phyloP scores from a whole-genome alignment of 805 yeast species.

The Martiniozyma abietophila region DNA sequence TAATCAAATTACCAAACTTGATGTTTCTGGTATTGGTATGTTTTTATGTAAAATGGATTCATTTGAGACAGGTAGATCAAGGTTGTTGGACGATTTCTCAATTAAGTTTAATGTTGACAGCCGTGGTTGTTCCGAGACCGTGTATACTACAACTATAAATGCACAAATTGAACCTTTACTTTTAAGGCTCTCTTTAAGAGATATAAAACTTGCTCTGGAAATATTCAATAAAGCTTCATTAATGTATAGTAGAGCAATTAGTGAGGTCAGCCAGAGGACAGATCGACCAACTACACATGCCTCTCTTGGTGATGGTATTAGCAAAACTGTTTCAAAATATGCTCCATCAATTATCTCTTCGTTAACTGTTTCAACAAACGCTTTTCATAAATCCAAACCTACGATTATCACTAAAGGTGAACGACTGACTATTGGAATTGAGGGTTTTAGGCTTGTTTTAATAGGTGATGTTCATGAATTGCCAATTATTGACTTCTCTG shows the following conservation, averaged over 20 bases:
- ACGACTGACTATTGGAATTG: slow-evolving; percentile 51
- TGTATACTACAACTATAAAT: slow-evolving; percentile 53
- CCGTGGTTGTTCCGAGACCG: slow-evolving; percentile 51
- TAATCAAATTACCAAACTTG: slow-evolving; percentile 55
- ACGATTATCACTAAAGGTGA: slow-evolving; percentile 56
- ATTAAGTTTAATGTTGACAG: slow-evolving; percentile 65
- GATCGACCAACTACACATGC: slow-evolving; percentile 19
- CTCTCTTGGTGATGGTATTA: slow-evolving; percentile 54
- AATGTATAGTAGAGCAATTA: slow-evolving; percentile 28
- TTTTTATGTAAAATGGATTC: slow-evolving; percentile 70
- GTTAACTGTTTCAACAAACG: slow-evolving; percentile 29
- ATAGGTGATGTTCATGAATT: slow-evolving; percentile 89
- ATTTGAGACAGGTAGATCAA: slow-evolving; percentile 48
- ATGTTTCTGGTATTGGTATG: slow-evolving; percentile 77
- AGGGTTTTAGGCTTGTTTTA: slow-evolving; percentile 71
- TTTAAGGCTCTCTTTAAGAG: slow-evolving; percentile 76
- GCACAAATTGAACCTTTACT: slow-evolving; percentile 72
- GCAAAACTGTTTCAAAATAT: slow-evolving; percentile 47
- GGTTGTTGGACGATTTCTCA: slow-evolving; percentile 86
- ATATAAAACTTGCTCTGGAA: slow-evolving; percentile 67
- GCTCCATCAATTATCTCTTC: slow-evolving; percentile 60
- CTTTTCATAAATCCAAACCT: slow-evolving; percentile 15
- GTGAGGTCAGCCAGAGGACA: slow-evolving; percentile 6
- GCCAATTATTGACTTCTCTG: slow-evolving; percentile 72
- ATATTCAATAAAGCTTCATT: slow-evolving; percentile 67